phyloP scores from a whole-genome alignment of 2,329 filamentous ascomycete species.

The Amesomyces nigricolor region DNA sequence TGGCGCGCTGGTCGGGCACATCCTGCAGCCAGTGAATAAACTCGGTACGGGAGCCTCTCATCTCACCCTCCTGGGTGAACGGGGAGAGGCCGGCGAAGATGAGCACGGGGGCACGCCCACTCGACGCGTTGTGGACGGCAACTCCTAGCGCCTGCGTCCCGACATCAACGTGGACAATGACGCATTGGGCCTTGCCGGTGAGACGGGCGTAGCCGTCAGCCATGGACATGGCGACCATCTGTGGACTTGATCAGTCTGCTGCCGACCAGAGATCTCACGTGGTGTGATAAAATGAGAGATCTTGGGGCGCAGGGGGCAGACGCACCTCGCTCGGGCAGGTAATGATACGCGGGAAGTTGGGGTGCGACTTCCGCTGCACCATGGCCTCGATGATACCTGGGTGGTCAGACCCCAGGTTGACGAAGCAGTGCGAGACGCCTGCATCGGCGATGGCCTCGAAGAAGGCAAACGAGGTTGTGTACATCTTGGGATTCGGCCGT shows the following conservation, averaged over 20 bases:
- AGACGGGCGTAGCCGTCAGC: slow-evolving; percentile 66
- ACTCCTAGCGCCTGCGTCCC: slow-evolving; percentile 67
- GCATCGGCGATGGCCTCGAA: slow-evolving; percentile 75
- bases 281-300: slow-evolving; percentile 11
- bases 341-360: slow-evolving; percentile 58
- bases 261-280: background rate
- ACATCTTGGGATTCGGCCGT: slow-evolving; percentile 38
- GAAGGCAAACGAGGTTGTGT: slow-evolving; percentile 75
- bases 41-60: slow-evolving; percentile 36
- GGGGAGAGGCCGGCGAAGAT: slow-evolving; percentile 41
- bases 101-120: slow-evolving; percentile 58
- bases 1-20: slow-evolving; percentile 37
- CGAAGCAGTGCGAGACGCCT: slow-evolving; percentile 54
- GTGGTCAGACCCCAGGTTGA: slow-evolving; percentile 59
- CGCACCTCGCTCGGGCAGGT: slow-evolving; percentile 66
- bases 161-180: slow-evolving; percentile 69
- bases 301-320: background rate
- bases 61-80: slow-evolving; percentile 38
- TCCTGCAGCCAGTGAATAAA: slow-evolving; percentile 42
- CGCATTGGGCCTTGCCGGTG: slow-evolving; percentile 61
- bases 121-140: slow-evolving; percentile 65
- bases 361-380: slow-evolving; percentile 58
- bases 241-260: background rate
- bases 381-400: slow-evolving; percentile 69
- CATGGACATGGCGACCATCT: slow-evolving; percentile 74